These are phyloP conservation scores for Kazachstania bromeliacearum DNA, from an alignment of 805 yeast species.

Conservation along the genomic window DNA sequence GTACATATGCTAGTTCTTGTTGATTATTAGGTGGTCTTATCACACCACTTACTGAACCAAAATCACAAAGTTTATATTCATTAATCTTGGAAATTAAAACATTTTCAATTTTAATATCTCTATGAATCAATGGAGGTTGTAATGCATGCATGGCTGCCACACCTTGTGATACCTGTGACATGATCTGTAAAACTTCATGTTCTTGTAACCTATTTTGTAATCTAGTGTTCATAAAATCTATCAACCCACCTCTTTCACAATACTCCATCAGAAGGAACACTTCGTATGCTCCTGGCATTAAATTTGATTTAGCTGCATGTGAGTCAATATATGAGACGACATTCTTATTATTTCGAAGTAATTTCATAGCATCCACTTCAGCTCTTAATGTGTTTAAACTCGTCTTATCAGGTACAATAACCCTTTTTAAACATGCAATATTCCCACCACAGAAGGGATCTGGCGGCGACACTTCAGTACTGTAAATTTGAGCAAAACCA, in stretches of 20 bases:
- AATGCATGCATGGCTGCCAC: conserved; percentile 72
- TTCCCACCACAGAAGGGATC: conserved; percentile 39
- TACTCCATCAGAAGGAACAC: conserved; percentile 75
- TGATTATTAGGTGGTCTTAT: conserved; percentile 52
- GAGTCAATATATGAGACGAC: conserved; percentile 91
- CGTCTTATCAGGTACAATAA: conserved; percentile 86
- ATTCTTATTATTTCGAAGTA: conserved; percentile 65
- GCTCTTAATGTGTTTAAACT: conserved; percentile 76
- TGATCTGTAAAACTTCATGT: conserved; percentile 54
- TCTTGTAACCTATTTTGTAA: conserved; percentile 58
- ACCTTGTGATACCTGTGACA: conserved; percentile 63
- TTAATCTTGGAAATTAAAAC: conserved; percentile 53
- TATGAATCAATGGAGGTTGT: conserved; percentile 60
- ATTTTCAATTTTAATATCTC: conserved; percentile 79
- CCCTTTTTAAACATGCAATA: conserved; percentile 82
- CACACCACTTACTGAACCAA: conserved; percentile 67
- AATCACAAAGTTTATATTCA: conserved; percentile 65
- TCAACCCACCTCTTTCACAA: conserved; percentile 64
- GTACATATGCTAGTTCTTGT: conserved; percentile 50
- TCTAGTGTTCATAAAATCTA: conserved; percentile 72
- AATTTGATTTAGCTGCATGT: conserved; percentile 69
- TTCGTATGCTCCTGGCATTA: conserved; percentile 52
- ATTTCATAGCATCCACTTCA: conserved; percentile 95
- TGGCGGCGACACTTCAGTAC: conserved; percentile 53
- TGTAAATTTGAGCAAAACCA: conserved; percentile 94